phyloP scores from a whole-genome alignment of 2,329 filamentous ascomycete genomes.

The Calonectria ilicicola region DNA sequence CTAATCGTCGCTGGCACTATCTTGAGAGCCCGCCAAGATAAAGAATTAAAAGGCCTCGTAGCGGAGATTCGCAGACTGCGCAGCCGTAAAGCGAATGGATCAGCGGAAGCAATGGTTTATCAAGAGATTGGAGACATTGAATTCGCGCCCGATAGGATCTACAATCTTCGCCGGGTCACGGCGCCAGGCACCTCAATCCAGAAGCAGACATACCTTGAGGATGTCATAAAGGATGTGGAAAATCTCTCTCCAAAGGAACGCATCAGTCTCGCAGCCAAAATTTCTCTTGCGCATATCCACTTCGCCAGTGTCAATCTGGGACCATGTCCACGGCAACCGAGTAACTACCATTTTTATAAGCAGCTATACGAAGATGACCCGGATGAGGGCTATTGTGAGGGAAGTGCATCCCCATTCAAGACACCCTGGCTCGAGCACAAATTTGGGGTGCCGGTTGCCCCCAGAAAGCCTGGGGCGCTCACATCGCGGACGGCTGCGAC shows the following conservation, averaged over 20 bases:
- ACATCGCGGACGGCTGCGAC: neutral
- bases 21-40: neutral
- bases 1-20: neutral
- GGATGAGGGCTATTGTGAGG: neutral
- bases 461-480: neutral
- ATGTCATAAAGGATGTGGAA: neutral
- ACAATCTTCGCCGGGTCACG: neutral
- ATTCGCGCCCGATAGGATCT: conserved; percentile 2
- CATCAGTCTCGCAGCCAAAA: neutral
- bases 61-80: neutral
- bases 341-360: neutral
- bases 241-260: neutral
- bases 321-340: neutral
- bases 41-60: neutral
- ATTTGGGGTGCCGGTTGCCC: neutral
- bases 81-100: neutral
- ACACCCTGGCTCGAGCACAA: neutral
- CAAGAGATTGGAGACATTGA: conserved; percentile 1
- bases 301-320: neutral
- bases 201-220: neutral
- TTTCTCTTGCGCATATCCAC: neutral
- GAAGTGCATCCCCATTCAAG: neutral
- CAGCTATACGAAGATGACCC: neutral
- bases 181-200: neutral
- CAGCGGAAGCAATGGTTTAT: neutral